Evolutionary conservation across 805 yeast species (phyloP).

Genomic region (Metschnikowia kofuensis): DNA sequence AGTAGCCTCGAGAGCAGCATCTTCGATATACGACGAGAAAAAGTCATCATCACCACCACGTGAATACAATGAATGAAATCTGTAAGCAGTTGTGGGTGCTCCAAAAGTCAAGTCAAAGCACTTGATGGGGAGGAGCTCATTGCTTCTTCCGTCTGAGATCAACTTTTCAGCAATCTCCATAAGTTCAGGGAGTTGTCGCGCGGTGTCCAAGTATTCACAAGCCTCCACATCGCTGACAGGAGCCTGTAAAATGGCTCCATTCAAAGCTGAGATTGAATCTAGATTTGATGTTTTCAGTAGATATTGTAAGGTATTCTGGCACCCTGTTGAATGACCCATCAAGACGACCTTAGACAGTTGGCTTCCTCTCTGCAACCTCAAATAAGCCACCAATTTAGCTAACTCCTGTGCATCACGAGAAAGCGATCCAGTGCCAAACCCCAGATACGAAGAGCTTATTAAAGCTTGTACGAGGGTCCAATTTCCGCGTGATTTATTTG

Average conservation of each 20-base stretch:
- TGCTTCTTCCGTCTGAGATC: slow-evolving; percentile 41
- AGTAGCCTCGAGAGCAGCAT: slow-evolving; percentile 36
- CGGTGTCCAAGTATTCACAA: background rate
- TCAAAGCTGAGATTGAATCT: slow-evolving; percentile 26
- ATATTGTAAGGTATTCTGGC: slow-evolving; percentile 69
- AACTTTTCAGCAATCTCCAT: slow-evolving; percentile 33
- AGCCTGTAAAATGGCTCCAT: slow-evolving; percentile 67
- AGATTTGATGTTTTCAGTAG: slow-evolving; percentile 31
- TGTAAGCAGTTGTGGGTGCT: slow-evolving; percentile 61
- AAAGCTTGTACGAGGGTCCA: slow-evolving; percentile 62
- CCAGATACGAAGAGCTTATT: slow-evolving; percentile 54
- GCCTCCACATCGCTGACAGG: slow-evolving; percentile 63
- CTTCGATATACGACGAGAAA: slow-evolving; percentile 61
- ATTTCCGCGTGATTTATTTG: slow-evolving; percentile 22
- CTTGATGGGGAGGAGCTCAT: slow-evolving; percentile 50
- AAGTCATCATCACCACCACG: slow-evolving; percentile 77
- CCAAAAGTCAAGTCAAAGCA: slow-evolving; percentile 43
- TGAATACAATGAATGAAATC: slow-evolving; percentile 62
- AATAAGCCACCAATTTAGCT: slow-evolving; percentile 48
- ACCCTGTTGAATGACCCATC: slow-evolving; percentile 83
- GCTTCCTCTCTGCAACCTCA: slow-evolving; percentile 45
- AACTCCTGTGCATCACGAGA: slow-evolving; percentile 58
- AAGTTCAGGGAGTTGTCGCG: background rate
- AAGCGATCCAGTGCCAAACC: slow-evolving; percentile 70
- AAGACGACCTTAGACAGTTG: slow-evolving; percentile 49